phyloP scores from a whole-genome alignment of 2,329 filamentous ascomycete genomes.

The Plectosphaerella sp. region DNA sequence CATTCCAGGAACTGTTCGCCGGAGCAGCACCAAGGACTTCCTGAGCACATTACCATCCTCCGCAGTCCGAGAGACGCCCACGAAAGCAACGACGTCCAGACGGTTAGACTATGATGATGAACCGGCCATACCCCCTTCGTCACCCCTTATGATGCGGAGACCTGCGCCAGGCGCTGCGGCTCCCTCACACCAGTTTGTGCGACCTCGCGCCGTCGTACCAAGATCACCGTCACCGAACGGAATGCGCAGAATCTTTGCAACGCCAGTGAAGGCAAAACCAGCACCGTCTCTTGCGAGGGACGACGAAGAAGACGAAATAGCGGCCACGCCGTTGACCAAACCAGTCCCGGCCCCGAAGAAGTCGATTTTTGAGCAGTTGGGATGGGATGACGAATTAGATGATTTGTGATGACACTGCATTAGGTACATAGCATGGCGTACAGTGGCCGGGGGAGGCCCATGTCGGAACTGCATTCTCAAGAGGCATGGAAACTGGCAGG shows the following conservation, averaged over 20 bases:
- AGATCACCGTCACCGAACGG: neutral
- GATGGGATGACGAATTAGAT: conserved; percentile 56
- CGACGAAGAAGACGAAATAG: conserved; percentile 11
- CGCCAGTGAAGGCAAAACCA: conserved; percentile 30
- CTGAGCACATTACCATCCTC: conserved; percentile 16
- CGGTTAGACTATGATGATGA: conserved; percentile 13
- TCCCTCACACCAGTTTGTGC: neutral
- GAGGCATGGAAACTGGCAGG: neutral
- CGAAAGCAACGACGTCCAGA: neutral
- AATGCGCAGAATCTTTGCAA: conserved; percentile 22
- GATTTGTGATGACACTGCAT: conserved; percentile 28
- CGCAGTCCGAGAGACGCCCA: conserved; percentile 12
- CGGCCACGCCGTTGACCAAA: conserved; percentile 5
- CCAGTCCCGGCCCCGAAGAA: conserved; percentile 13
- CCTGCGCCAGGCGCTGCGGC: neutral
- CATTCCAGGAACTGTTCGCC: conserved; percentile 36
- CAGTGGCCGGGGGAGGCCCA: conserved; percentile 3
- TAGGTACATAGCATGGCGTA: conserved; percentile 5
- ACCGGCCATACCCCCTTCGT: conserved; percentile 27
- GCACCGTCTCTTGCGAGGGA: conserved; percentile 2
- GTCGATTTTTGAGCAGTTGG: conserved; percentile 50
- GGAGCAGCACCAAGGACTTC: conserved; percentile 22
- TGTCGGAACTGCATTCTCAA: neutral
- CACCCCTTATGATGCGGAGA: conserved; percentile 24
- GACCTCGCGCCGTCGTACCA: neutral